A percentile compares a stretch with the other conserved stretches of the same genome.
These are phyloP conservation scores for Brettanomyces nanus DNA, from an alignment of 805 yeast species.

Conservation along the genomic window DNA sequence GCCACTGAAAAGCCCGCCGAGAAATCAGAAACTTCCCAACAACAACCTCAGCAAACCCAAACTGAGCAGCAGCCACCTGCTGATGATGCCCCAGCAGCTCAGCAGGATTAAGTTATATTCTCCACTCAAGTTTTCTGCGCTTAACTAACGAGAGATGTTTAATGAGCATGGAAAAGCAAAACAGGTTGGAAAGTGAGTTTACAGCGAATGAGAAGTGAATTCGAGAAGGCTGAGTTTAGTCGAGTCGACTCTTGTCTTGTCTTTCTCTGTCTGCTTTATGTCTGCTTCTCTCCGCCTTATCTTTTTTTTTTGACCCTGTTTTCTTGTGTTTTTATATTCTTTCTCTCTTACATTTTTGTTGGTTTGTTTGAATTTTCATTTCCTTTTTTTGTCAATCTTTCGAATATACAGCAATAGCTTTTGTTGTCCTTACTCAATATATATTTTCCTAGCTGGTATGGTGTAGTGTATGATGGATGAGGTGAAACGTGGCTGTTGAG, in stretches of 20 bases:
- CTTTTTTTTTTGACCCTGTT: background rate
- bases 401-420: background rate
- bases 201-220: background rate
- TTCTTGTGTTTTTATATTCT: constrained; percentile 1
- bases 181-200: background rate
- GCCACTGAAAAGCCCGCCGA: constrained; percentile 22
- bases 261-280: too few species aligned
- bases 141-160: background rate
- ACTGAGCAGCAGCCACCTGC: background rate
- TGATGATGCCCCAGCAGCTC: constrained; percentile 5
- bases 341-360: background rate
- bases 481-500: background rate
- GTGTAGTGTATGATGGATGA: background rate
- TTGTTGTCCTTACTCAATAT: background rate
- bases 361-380: background rate
- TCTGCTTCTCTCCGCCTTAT: background rate
- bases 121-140: background rate
- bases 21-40: background rate
- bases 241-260: too few species aligned
- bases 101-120: constrained; percentile 7
- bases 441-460: constrained; percentile 1
- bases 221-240: too few species aligned
- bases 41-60: background rate
- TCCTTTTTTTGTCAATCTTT: constrained; percentile 1
- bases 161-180: background rate